Conservation (phyloP, 148 eudicot species). For the Rhododendron williamsianum region DNA sequence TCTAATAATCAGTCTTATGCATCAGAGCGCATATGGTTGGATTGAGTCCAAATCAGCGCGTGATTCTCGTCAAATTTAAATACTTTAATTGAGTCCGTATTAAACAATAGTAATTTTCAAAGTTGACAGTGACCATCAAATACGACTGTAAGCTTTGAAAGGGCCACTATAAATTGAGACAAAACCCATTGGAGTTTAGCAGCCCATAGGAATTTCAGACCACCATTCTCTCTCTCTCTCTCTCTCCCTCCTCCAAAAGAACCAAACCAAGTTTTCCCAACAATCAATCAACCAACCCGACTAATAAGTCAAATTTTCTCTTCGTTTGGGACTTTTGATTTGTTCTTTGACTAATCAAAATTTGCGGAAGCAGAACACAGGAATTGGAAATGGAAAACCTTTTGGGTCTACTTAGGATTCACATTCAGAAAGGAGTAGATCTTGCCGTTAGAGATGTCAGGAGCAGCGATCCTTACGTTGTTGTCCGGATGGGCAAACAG, state of each 20-base stretch:
- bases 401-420: conserved; percentile 40
- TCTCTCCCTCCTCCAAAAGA: background rate
- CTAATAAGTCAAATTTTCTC: background rate
- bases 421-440: conserved; percentile 29
- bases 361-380: background rate
- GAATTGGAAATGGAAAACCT: conserved; percentile 24
- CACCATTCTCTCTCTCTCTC: background rate
- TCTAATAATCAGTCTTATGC: too few relatives aligned
- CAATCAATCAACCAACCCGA: background rate
- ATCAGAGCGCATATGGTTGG: background rate
- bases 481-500: conserved; percentile 41
- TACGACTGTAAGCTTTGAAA: background rate
- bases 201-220: background rate
- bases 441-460: conserved; percentile 40
- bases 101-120: background rate
- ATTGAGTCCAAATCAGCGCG: background rate
- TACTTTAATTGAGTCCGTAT: background rate
- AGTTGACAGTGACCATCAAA: background rate
- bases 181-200: background rate
- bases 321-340: background rate
- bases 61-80: background rate
- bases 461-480: conserved; percentile 49
- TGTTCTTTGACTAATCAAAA: background rate
- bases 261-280: background rate
- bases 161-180: background rate